Evolutionary conservation across 768 basidiomycete genomes (phyloP), one percentile per base, ranked within the genome.

Genomic region (Mycena haematopus): DNA sequence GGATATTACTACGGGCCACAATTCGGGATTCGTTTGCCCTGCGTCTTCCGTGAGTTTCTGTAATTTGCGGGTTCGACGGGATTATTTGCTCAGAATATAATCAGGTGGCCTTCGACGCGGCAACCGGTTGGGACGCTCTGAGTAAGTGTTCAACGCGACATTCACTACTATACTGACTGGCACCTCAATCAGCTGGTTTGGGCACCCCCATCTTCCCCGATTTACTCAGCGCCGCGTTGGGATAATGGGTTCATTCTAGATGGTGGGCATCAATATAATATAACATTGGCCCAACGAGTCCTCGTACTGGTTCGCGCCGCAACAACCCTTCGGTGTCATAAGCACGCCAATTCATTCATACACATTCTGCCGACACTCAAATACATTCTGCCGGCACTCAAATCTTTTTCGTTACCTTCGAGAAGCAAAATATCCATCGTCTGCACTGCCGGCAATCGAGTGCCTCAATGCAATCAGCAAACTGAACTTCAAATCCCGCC

Each of bases 61-160:
- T 31, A 31, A 7, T 10, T 47, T 7, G n/a, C n/a, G 33, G 0
- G 7, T 33, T 9, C 3, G n/a, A 0, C 13, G 31, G 31, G 19
- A 10, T 17, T 3, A 11, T 27, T 15, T 19, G 10, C 24, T 56
- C 31, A 46, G n/a, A 14, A 8, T 15, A 24, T 35, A 4, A 19
- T 31, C 24, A 56, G 55, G 55, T 56, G 2, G 55, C 55, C 3
- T 56, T 56, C 22, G 55, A 56, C 15, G 55, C 55, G 6, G 55
- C n/a, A 9, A 44, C 6, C 3, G 55, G 55, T 4, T 56, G 55
- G 55, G 55, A 56, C 22, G 42, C 55, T 6, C 55, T 47, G 21
- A 45, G 49, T 50, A 33, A 33, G 49, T 33, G 19, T 24, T 1
- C n/a, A n/a, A n/a, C n/a, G n/a, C n/a, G n/a, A n/a, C n/a, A n/a